Evolutionary conservation across 2,329 filamentous ascomycete species (phyloP).

Genomic region (Knufia fluminis): DNA sequence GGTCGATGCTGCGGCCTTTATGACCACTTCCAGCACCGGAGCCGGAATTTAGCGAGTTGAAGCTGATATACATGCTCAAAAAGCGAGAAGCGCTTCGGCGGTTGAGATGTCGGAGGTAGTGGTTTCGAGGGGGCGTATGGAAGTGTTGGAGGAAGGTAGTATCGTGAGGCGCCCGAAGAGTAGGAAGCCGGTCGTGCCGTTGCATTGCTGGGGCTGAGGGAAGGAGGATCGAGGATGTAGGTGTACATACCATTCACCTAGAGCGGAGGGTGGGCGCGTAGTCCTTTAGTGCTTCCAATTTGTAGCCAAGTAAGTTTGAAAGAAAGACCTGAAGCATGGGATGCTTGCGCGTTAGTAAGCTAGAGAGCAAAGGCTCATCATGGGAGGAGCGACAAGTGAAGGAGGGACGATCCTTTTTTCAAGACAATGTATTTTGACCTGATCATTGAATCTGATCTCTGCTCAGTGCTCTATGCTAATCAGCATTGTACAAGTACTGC

Average conservation of each 20-base stretch:
- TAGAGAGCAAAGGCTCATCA: too few relatives aligned
- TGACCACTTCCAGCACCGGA: not conserved
- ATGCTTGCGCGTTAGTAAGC: too few relatives aligned
- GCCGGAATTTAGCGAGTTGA: not conserved
- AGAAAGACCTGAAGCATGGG: not conserved
- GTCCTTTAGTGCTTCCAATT: not conserved
- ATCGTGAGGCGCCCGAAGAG: not conserved
- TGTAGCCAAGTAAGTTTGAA: not conserved
- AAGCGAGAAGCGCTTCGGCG: not conserved
- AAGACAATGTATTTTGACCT: too few relatives aligned
- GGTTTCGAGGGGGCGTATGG: not conserved
- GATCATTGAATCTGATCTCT: too few relatives aligned
- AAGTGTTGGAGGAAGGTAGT: too few relatives aligned
- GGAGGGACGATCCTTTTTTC: too few relatives aligned
- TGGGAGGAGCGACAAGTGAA: too few relatives aligned
- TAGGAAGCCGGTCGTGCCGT: not conserved
- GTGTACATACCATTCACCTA: not conserved
- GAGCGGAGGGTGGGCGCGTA: not conserved
- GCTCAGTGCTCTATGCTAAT: too few relatives aligned
- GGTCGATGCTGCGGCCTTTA: not conserved
- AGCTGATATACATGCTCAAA: not conserved
- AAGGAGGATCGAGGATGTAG: not conserved
- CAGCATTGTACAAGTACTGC: too few relatives aligned
- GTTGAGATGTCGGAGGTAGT: not conserved
- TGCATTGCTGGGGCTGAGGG: not conserved